phyloP scores from a whole-genome alignment of 805 yeast genomes.

The Wickerhamiella occidentalis region DNA sequence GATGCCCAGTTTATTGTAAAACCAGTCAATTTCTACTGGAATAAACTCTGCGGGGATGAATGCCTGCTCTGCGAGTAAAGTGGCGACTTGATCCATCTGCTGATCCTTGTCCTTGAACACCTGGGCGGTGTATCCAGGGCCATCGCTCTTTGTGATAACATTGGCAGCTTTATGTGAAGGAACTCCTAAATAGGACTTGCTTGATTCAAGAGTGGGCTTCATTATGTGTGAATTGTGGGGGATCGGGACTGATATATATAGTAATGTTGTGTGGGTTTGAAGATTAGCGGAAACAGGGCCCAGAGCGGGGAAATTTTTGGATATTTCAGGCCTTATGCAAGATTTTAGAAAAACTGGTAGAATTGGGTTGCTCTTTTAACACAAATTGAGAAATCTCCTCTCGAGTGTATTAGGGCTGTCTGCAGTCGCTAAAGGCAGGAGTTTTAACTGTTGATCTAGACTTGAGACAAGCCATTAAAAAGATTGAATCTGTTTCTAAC shows the following conservation, averaged over 20 bases:
- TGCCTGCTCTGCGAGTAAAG: constrained; percentile 67
- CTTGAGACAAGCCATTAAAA: background rate
- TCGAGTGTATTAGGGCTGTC: constrained; percentile 1
- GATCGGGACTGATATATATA: background rate
- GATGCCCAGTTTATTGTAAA: constrained; percentile 74
- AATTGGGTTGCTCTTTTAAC: background rate
- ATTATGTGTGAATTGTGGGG: background rate
- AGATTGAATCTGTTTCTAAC: background rate
- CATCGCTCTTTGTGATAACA: constrained; percentile 15
- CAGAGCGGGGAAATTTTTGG: background rate
- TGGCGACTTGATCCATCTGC: constrained; percentile 72
- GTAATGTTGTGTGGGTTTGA: background rate
- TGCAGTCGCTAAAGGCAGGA: constrained; percentile 1
- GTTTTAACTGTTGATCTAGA: background rate
- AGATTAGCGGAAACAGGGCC: background rate
- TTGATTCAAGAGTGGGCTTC: constrained; percentile 3
- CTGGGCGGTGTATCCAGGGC: constrained; percentile 54
- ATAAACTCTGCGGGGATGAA: constrained; percentile 80
- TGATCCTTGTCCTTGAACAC: constrained; percentile 70
- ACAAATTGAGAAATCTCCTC: background rate
- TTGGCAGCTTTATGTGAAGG: constrained; percentile 23
- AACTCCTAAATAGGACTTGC: constrained; percentile 21
- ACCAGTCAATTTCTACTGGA: constrained; percentile 81
- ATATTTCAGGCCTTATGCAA: background rate
- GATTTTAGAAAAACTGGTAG: background rate